Evolutionary conservation across 2,329 filamentous ascomycete genomes (phyloP).

Genomic region (Thielaviopsis euricoi): DNA sequence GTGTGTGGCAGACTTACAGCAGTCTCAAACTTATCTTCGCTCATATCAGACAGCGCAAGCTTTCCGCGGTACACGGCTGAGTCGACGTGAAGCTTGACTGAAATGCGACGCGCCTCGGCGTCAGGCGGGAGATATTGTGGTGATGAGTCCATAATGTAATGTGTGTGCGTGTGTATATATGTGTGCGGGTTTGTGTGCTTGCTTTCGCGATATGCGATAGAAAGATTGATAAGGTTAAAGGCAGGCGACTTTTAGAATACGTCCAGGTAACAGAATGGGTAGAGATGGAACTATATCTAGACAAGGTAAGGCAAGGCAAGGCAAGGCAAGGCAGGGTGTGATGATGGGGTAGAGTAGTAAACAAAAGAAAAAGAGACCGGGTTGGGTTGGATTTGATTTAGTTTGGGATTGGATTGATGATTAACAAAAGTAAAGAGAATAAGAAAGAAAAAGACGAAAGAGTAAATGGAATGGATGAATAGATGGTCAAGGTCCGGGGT

Average conservation of each 20-base stretch:
- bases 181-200: conserved; percentile 13
- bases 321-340: too few species aligned
- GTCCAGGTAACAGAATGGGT: too few species aligned
- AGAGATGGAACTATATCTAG: too few species aligned
- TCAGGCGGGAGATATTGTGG: background rate
- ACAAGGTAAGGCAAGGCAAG: too few species aligned
- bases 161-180: conserved; percentile 38
- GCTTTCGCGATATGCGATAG: conserved; percentile 11
- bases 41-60: conserved; percentile 16
- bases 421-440: background rate
- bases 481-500: background rate
- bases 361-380: too few species aligned
- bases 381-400: too few species aligned
- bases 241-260: too few species aligned
- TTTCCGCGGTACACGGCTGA: background rate
- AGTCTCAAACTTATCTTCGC: conserved; percentile 53
- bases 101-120: background rate
- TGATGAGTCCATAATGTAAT: conserved; percentile 6
- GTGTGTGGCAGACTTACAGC: conserved; percentile 50
- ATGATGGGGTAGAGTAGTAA: too few species aligned
- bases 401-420: too few species aligned
- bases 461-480: background rate
- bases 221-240: conserved; percentile 13
- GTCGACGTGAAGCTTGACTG: background rate
- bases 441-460: background rate